These are phyloP conservation scores for Drechmeria coniospora DNA, from an alignment of 2,329 filamentous ascomycete genomes.

Conservation along the genomic window DNA sequence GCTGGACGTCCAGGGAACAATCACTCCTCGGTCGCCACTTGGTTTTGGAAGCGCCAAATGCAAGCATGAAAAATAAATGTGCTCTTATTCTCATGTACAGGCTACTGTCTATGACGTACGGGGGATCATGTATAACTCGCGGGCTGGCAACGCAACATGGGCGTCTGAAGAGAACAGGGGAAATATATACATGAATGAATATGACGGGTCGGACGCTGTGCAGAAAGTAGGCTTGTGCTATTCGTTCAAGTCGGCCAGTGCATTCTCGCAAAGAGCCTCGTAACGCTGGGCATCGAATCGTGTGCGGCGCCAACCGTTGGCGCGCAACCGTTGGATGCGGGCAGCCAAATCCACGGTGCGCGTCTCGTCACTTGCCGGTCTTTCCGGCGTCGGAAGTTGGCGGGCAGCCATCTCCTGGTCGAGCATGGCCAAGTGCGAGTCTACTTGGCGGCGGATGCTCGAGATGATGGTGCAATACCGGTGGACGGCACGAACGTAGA, in stretches of 20 bases:
- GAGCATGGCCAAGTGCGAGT: constrained; percentile 30
- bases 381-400: constrained; percentile 8
- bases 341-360: constrained; percentile 27
- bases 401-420: constrained; percentile 22
- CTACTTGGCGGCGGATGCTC: constrained; percentile 31
- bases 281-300: constrained; percentile 39
- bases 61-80: no score
- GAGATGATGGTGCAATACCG: constrained; percentile 34
- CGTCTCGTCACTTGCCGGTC: constrained; percentile 16
- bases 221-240: no score
- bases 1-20: no score
- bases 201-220: background rate
- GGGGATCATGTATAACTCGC: no score
- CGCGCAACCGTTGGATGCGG: constrained; percentile 38
- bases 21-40: no score
- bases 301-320: constrained; percentile 38
- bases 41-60: no score
- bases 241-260: constrained; percentile 30
- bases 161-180: background rate
- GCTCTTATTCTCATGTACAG: no score
- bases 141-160: no score
- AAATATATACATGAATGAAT: no score
- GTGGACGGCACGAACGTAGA: constrained; percentile 27
- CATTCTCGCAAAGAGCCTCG: constrained; percentile 34
- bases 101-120: no score